Base-by-base conservation (phyloP, 2,329 filamentous ascomycete species). In the Ploettnerulaceae sp. region DNA sequence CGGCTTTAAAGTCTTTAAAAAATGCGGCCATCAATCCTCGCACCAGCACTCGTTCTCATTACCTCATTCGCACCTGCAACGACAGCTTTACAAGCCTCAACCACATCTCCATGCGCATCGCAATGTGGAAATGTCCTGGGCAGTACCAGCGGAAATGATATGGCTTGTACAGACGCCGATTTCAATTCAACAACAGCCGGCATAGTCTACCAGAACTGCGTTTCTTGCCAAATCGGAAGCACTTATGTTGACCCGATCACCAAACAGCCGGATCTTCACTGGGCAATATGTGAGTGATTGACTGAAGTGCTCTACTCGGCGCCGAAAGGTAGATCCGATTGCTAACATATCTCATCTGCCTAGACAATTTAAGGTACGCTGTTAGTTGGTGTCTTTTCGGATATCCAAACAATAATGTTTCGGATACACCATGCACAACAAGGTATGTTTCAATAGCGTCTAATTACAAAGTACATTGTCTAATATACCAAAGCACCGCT, bases 281-380 rank as follows among this genome's bases (percentile, higher is more conserved):
- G 69, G 51, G 65, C 73, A 40, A 63, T 82, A 12, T 82, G 78
- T 82, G 64, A 57, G 77, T 47, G 20, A 18, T 2, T 20, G 8
- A 11, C 14, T n/a, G n/a, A n/a, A n/a, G 29, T 5, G 4, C 4
- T 32, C 5, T 3, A 15, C 12, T 15, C 12, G 4, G 29, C 4
- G n/a, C 4, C 29, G 5, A 15, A 32, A 8, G 29, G n/a, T n/a
- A n/a, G n/a, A 14, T 6, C 12, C 29, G 6, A 20, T 42, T 12
- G 24, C 33, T 47, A 24, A 41, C 21, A 15, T 15, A 1, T 33
- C 3, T 15, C 21, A 21, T 24, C 15, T 9, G 9, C 1, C 9
- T 29, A 81, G 77, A 81, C 53, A 82, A 82, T 53, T 53, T 81
- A 42, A 71, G 79, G 58, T 81, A 72, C 56, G 69, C 76, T 5